Conservation (phyloP, 2,329 filamentous ascomycete species). For the Sporothrix phasma region DNA sequence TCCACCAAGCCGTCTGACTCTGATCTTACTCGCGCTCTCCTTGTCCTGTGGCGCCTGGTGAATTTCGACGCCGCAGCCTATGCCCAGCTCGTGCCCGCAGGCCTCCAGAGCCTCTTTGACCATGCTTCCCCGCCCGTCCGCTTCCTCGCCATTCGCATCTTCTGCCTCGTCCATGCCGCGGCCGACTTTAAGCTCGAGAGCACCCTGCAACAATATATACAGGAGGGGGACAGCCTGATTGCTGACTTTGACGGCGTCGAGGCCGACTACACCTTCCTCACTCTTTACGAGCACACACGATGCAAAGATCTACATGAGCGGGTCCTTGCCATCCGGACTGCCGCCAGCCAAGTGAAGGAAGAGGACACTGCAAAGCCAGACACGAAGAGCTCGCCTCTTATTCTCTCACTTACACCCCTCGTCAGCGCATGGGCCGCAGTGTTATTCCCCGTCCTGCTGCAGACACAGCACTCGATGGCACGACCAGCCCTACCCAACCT, state of each 20-base stretch:
- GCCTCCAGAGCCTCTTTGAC: slow-evolving; percentile 59
- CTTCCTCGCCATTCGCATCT: slow-evolving; percentile 73
- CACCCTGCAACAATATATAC: slow-evolving; percentile 58
- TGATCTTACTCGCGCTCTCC: slow-evolving; percentile 36
- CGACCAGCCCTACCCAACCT: slow-evolving; percentile 21
- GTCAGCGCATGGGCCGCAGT: slow-evolving; percentile 54
- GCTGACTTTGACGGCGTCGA: slow-evolving; percentile 65
- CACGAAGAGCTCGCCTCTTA: slow-evolving; percentile 6
- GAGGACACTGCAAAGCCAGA: background rate
- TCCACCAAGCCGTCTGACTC: slow-evolving; percentile 18
- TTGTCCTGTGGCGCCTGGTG: slow-evolving; percentile 69
- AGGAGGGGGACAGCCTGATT: slow-evolving; percentile 47
- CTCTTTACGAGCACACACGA: slow-evolving; percentile 47
- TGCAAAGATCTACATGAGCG: slow-evolving; percentile 36
- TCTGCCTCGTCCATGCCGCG: slow-evolving; percentile 67
- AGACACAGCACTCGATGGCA: slow-evolving; percentile 18
- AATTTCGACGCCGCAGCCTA: slow-evolving; percentile 65
- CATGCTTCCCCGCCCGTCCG: slow-evolving; percentile 52
- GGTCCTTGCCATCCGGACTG: slow-evolving; percentile 29
- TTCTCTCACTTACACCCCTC: slow-evolving; percentile 42
- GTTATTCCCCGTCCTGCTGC: slow-evolving; percentile 55
- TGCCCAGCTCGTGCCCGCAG: slow-evolving; percentile 48
- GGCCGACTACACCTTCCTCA: slow-evolving; percentile 70
- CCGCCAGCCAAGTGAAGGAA: background rate
- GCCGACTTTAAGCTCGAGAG: slow-evolving; percentile 69